These are phyloP conservation scores for Cyphellophora europaea DNA, from an alignment of 2,329 filamentous ascomycete species.

Conservation along the genomic window DNA sequence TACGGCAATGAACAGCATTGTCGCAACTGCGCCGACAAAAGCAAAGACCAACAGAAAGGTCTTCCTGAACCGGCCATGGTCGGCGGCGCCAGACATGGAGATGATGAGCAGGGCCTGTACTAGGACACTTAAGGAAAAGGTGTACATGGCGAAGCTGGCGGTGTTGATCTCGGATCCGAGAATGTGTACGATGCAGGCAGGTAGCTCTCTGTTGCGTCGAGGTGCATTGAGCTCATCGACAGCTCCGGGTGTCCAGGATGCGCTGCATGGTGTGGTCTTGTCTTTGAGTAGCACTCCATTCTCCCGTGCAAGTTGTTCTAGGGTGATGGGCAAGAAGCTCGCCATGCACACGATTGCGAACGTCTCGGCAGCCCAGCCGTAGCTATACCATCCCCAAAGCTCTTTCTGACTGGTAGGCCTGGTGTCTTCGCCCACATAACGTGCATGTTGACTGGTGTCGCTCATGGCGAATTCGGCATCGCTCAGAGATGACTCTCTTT, in stretches of 20 bases:
- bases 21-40: conserved; percentile 67
- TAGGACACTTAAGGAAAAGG: conserved; percentile 85
- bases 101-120: conserved; percentile 86
- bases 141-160: conserved; percentile 96
- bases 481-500: conserved; percentile 33
- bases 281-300: conserved; percentile 81
- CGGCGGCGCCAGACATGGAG: conserved; percentile 90
- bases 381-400: conserved; percentile 89
- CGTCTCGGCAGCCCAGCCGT: conserved; percentile 91
- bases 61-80: conserved; percentile 89
- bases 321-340: conserved; percentile 85
- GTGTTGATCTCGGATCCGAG: conserved; percentile 85
- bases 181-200: conserved; percentile 65
- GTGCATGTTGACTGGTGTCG: conserved; percentile 23
- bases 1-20: conserved; percentile 81
- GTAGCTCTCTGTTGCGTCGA: conserved; percentile 14
- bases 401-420: conserved; percentile 82
- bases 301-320: conserved; percentile 87
- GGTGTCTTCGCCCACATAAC: conserved; percentile 76
- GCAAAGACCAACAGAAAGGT: conserved; percentile 78
- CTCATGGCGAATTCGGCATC: conserved; percentile 18
- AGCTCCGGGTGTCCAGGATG: conserved; percentile 35
- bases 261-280: conserved; percentile 62
- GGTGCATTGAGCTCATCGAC: conserved; percentile 5
- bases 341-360: conserved; percentile 87